A percentile compares a stretch with the other conserved stretches of the same genome.
phyloP scores from a whole-genome alignment of 257 asterid species.

The Primulina eburnea region DNA sequence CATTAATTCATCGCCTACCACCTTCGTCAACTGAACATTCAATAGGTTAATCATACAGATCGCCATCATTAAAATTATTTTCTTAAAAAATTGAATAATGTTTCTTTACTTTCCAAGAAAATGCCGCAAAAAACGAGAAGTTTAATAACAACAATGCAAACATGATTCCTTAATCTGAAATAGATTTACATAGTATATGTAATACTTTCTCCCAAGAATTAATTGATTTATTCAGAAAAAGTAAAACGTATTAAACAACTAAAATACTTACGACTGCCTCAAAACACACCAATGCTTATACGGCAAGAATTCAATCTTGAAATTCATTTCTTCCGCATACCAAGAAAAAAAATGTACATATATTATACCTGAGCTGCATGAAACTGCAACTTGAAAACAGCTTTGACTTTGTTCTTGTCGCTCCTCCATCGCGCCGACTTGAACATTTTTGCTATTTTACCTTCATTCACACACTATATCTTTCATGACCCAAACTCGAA shows the following conservation, averaged over 20 bases:
- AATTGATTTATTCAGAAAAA: no score
- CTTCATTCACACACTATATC: background rate
- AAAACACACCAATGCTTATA: background rate
- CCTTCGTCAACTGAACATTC: conserved; percentile 46
- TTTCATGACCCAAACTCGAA: background rate
- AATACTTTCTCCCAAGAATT: background rate
- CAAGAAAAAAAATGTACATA: background rate
- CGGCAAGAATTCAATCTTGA: conserved; percentile 8
- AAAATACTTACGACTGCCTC: background rate
- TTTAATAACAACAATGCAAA: background rate
- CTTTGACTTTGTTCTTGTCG: conserved; percentile 91
- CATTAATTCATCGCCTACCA: conserved; percentile 67
- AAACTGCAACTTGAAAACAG: conserved; percentile 84
- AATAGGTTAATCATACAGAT: conserved; percentile 22
- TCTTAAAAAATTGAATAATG: background rate
- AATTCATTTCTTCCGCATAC: conserved; percentile 9
- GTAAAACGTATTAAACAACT: background rate
- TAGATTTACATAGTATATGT: background rate
- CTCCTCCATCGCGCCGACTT: conserved; percentile 88
- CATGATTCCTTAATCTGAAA: conserved; percentile 6
- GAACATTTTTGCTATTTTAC: conserved; percentile 43
- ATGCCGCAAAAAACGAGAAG: background rate
- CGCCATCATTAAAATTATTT: conserved; percentile 5
- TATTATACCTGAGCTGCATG: conserved; percentile 83
- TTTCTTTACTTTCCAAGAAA: background rate